Conservation (phyloP, 176 grass and related monocot genomes). For the Carex myosuroides region DNA sequence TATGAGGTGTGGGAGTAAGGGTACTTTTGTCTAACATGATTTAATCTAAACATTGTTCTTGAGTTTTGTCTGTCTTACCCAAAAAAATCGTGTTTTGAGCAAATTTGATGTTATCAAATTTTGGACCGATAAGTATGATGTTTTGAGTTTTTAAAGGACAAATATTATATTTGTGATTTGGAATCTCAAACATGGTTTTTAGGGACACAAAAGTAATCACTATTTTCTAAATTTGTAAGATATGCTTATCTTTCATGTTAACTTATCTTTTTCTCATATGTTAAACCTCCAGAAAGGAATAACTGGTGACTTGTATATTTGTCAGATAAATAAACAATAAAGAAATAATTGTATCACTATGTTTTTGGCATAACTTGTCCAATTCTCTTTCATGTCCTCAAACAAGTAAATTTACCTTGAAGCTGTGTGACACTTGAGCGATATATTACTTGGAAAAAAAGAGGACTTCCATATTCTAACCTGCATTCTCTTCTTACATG, state of each 20-base stretch:
- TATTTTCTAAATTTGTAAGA: no score
- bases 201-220: no score
- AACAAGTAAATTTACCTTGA: neutral
- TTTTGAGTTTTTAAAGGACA: neutral
- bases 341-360: neutral
- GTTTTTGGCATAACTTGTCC: neutral
- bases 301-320: neutral
- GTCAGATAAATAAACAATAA: neutral
- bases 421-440: neutral
- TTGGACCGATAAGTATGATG: neutral
- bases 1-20: neutral
- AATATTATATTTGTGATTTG: neutral
- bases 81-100: neutral
- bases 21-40: neutral
- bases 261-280: neutral
- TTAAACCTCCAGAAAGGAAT: neutral
- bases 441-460: neutral
- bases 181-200: neutral
- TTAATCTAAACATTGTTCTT: neutral
- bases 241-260: neutral
- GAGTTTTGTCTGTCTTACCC: neutral
- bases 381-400: neutral
- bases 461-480: neutral
- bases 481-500: conserved; percentile 20
- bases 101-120: neutral